A percentile compares a stretch with the other conserved stretches of the same genome.
These are phyloP conservation scores for Flaveria floridana DNA, from an alignment of 140 eudicot species.

Conservation along the genomic window DNA sequence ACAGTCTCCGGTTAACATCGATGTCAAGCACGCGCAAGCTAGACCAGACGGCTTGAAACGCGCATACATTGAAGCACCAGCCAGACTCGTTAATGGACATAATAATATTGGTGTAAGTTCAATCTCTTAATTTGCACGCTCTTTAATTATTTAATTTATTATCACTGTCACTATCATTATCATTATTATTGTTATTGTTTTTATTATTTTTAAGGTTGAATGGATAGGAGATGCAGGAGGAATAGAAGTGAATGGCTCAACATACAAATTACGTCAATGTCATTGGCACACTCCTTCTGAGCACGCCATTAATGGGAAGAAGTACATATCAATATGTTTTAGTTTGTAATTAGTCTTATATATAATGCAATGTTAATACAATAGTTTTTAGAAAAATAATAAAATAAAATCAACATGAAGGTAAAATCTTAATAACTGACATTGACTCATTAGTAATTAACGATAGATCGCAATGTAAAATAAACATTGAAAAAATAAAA, in stretches of 20 bases:
- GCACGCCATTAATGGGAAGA: slow-evolving; percentile 53
- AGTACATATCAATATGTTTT: slow-evolving; percentile 20
- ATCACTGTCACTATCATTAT: not conserved
- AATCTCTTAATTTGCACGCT: not conserved
- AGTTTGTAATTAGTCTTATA: not conserved
- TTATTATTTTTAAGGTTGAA: slow-evolving; percentile 33
- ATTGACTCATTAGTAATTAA: too few relatives aligned
- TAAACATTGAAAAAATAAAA: too few relatives aligned
- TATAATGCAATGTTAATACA: too few relatives aligned
- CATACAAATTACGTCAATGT: slow-evolving; percentile 44
- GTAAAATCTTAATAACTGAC: too few relatives aligned
- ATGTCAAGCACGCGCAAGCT: not conserved
- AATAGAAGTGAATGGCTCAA: slow-evolving; percentile 40
- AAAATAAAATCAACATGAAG: too few relatives aligned
- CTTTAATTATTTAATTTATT: not conserved
- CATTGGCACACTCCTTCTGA: slow-evolving; percentile 85
- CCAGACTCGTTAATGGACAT: slow-evolving; percentile 39
- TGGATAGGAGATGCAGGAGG: slow-evolving; percentile 60
- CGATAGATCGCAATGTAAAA: too few relatives aligned
- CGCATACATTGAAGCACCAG: slow-evolving; percentile 45
- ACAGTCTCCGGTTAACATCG: slow-evolving; percentile 63
- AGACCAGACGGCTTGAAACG: slow-evolving; percentile 8
- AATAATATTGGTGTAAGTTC: slow-evolving; percentile 43
- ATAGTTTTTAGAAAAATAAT: too few relatives aligned
- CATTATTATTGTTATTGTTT: not conserved